Evolutionary conservation across 1,284 basidiomycete species (phyloP).

Genomic region (Microbotryum saponariae): DNA sequence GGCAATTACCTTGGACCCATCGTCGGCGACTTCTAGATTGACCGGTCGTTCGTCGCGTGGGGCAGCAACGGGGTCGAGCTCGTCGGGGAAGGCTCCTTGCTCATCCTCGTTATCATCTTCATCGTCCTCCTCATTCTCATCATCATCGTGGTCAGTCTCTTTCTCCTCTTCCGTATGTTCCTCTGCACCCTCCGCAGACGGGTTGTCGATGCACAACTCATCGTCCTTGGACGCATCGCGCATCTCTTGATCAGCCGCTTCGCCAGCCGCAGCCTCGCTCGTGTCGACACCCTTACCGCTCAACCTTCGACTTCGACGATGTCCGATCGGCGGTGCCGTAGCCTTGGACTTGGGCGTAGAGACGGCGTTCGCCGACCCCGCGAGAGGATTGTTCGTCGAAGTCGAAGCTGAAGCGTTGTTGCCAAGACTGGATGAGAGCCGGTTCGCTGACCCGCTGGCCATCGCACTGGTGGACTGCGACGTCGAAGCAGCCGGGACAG

Average conservation of each 20-base stretch:
- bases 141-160: constrained; percentile 49
- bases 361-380: constrained; percentile 38
- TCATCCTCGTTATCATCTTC: constrained; percentile 71
- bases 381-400: constrained; percentile 25
- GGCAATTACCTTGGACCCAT: constrained; percentile 83
- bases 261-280: constrained; percentile 35
- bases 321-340: constrained; percentile 35
- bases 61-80: constrained; percentile 44
- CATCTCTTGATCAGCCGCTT: constrained; percentile 31
- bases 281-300: constrained; percentile 57
- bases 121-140: constrained; percentile 59
- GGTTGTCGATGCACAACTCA: constrained; percentile 16
- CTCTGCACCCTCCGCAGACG: constrained; percentile 6
- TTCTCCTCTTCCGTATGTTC: constrained; percentile 25
- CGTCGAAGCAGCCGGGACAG: neutral
- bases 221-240: constrained; percentile 18
- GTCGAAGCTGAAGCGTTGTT: constrained; percentile 42
- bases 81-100: constrained; percentile 49
- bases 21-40: constrained; percentile 73
- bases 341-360: constrained; percentile 19
- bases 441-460: constrained; percentile 1
- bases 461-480: neutral
- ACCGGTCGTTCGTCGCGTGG: constrained; percentile 64
- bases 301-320: constrained; percentile 72
- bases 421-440: constrained; percentile 19